Evolutionary conservation across 2,329 filamentous ascomycete species (phyloP).

Genomic region (Helminthosporium solani): DNA sequence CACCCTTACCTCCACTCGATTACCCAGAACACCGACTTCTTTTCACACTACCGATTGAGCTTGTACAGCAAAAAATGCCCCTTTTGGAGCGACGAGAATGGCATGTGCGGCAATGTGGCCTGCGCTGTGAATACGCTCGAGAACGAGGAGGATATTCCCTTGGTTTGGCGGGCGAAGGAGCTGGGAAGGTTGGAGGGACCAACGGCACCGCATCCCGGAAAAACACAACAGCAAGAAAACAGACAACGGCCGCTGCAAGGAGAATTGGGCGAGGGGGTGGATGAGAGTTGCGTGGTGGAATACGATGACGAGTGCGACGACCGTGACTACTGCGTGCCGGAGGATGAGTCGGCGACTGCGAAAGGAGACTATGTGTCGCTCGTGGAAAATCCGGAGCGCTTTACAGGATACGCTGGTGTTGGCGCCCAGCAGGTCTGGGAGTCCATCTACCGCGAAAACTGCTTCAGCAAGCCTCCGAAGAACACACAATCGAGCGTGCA

Average conservation of each 20-base stretch:
- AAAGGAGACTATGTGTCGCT: conserved; percentile 98
- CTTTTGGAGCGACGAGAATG: conserved; percentile 91
- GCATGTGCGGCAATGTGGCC: conserved; percentile 95
- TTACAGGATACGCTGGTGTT: conserved; percentile 87
- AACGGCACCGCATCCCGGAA: conserved; percentile 83
- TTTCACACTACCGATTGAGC: conserved; percentile 94
- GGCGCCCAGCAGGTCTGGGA: conserved; percentile 92
- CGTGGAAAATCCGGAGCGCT: conserved; percentile 88
- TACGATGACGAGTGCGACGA: conserved; percentile 97
- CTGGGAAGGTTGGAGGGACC: conserved; percentile 90
- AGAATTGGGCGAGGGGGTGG: conserved; percentile 78
- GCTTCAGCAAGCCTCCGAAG: conserved; percentile 64
- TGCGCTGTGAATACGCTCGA: conserved; percentile 95
- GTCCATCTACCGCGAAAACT: conserved; percentile 95
- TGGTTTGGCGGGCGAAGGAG: conserved; percentile 87
- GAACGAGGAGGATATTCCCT: conserved; percentile 89
- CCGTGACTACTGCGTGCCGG: conserved; percentile 92
- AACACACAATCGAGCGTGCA: conserved; percentile 34
- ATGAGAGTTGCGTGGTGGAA: conserved; percentile 95
- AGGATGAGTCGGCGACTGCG: conserved; percentile 81
- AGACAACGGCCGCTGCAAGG: conserved; percentile 76
- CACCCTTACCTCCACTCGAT: conserved; percentile 77
- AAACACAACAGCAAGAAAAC: conserved; percentile 68
- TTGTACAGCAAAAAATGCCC: conserved; percentile 93
- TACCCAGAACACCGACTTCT: conserved; percentile 90